phyloP scores from a whole-genome alignment of 441 rosid genomes.

The Erodium texanum region DNA sequence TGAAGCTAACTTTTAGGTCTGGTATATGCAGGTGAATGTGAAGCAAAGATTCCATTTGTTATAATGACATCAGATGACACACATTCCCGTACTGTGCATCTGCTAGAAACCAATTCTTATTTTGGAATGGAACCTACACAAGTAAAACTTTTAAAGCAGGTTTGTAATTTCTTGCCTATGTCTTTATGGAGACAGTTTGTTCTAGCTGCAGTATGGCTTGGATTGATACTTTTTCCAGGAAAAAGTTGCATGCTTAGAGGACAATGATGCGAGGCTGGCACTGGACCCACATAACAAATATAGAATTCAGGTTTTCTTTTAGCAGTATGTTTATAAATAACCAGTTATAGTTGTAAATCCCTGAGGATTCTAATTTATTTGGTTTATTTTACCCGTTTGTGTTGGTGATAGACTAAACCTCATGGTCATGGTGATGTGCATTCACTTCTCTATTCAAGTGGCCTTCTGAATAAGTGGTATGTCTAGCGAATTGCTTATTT shows the following conservation, averaged over 20 bases:
- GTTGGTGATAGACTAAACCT: slow-evolving; percentile 67
- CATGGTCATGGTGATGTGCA: slow-evolving; percentile 99
- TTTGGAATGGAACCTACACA: slow-evolving; percentile 89
- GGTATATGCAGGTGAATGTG: slow-evolving; percentile 32
- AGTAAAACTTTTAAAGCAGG: slow-evolving; percentile 92
- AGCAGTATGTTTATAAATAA: not conserved
- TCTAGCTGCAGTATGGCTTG: slow-evolving; percentile 7
- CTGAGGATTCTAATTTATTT: not conserved
- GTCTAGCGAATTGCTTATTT: slow-evolving; percentile 14
- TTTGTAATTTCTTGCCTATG: slow-evolving; percentile 20
- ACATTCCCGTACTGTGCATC: slow-evolving; percentile 55
- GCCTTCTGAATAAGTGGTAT: slow-evolving; percentile 68
- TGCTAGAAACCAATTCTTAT: slow-evolving; percentile 66
- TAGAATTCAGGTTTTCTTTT: slow-evolving; percentile 61
- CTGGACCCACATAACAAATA: slow-evolving; percentile 71
- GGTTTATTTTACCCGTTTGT: slow-evolving; percentile 15
- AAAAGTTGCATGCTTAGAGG: slow-evolving; percentile 96
- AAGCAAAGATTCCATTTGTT: slow-evolving; percentile 66
- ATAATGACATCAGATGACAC: slow-evolving; percentile 99
- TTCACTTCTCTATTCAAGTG: slow-evolving; percentile 82
- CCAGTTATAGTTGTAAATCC: not conserved
- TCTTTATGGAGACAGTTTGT: slow-evolving; percentile 1
- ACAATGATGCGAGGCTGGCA: slow-evolving; percentile 87
- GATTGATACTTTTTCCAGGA: slow-evolving; percentile 39
- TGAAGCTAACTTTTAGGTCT: not conserved